phyloP scores from a whole-genome alignment of 495 filamentous ascomycete genomes.

The Penicillium roqueforti region DNA sequence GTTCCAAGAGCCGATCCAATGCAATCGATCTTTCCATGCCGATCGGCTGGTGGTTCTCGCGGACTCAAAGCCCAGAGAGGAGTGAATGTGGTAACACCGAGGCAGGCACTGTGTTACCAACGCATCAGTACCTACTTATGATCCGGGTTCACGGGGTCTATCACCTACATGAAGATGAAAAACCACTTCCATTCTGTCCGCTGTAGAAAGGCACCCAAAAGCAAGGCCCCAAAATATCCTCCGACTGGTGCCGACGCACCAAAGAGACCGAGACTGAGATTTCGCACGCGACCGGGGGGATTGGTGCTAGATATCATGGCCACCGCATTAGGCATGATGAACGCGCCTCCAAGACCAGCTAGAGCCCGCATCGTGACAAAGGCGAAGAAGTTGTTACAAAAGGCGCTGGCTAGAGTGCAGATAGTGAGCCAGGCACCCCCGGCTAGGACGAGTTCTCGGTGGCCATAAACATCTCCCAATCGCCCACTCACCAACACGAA shows the following conservation, averaged over 20 bases:
- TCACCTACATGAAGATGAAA: slow-evolving; percentile 45
- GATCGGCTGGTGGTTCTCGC: slow-evolving; percentile 37
- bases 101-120: slow-evolving; percentile 22
- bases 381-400: slow-evolving; percentile 40
- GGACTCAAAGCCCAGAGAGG: slow-evolving; percentile 33
- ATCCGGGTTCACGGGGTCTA: neutral
- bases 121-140: neutral
- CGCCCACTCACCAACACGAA: slow-evolving; percentile 49
- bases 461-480: slow-evolving; percentile 48
- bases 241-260: slow-evolving; percentile 48
- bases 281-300: slow-evolving; percentile 43
- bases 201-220: slow-evolving; percentile 42
- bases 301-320: slow-evolving; percentile 45
- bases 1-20: slow-evolving; percentile 46
- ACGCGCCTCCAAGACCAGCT: slow-evolving; percentile 40
- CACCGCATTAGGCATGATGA: slow-evolving; percentile 47
- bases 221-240: slow-evolving; percentile 40
- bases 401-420: slow-evolving; percentile 36
- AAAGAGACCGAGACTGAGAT: slow-evolving; percentile 49
- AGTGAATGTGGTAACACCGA: slow-evolving; percentile 33
- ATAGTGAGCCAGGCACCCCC: slow-evolving; percentile 38
- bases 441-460: slow-evolving; percentile 40
- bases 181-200: slow-evolving; percentile 46
- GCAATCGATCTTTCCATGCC: slow-evolving; percentile 46
- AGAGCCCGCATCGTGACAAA: slow-evolving; percentile 40